A percentile compares a stretch with the other conserved stretches of the same genome.
Evolutionary conservation across 2,329 filamentous ascomycete species (phyloP).

Genomic region (Fusarium subtropicale): DNA sequence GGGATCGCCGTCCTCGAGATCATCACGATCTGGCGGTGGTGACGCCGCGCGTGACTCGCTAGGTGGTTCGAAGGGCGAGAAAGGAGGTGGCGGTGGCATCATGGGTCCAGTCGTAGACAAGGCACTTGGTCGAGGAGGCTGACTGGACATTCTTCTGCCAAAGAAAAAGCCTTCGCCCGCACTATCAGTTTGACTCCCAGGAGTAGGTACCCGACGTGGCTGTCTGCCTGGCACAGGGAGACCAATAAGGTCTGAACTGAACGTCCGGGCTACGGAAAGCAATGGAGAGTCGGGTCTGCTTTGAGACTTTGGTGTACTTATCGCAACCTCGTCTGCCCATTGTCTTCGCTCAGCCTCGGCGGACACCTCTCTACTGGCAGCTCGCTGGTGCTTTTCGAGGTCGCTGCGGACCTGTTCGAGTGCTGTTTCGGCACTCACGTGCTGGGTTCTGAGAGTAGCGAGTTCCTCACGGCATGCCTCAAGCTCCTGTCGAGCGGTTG

Average conservation of each 20-base stretch:
- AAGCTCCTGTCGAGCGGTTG: constrained; percentile 73
- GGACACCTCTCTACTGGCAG: constrained; percentile 48
- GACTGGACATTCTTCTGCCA: constrained; percentile 62
- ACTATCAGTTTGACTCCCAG: constrained; percentile 61
- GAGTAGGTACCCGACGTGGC: constrained; percentile 53
- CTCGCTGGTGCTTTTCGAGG: constrained; percentile 61
- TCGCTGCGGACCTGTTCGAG: constrained; percentile 66
- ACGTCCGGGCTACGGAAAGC: constrained; percentile 62
- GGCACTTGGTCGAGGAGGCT: constrained; percentile 59
- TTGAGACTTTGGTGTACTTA: constrained; percentile 57
- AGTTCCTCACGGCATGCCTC: constrained; percentile 69
- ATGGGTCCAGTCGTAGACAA: constrained; percentile 54
- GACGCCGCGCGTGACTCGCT: constrained; percentile 54
- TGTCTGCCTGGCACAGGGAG: constrained; percentile 55
- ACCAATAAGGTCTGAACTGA: constrained; percentile 66
- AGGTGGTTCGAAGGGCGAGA: constrained; percentile 60
- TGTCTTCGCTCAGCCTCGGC: constrained; percentile 58
- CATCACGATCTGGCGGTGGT: constrained; percentile 60
- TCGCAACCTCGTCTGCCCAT: constrained; percentile 65
- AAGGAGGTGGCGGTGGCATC: constrained; percentile 53
- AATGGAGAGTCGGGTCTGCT: constrained; percentile 68
- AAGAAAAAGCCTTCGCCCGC: constrained; percentile 55
- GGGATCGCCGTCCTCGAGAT: constrained; percentile 58
- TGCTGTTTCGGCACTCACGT: constrained; percentile 73
- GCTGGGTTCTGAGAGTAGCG: constrained; percentile 71